phyloP scores from a whole-genome alignment of 768 basidiomycete genomes.

The Flagelloscypha sp. region DNA sequence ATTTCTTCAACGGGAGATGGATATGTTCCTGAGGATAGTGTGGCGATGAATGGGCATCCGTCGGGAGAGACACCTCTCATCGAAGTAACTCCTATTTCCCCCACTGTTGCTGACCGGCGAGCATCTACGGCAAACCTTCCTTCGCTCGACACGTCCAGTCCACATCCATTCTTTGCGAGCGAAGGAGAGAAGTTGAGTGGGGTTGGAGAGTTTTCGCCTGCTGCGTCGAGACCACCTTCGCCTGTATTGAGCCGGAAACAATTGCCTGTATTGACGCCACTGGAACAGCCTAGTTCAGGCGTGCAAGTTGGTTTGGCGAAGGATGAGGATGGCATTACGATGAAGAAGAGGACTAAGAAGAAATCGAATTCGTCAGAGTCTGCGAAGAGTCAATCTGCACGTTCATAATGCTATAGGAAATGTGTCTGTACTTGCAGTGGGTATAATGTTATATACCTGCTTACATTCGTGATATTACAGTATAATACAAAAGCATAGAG shows the following conservation, averaged over 20 bases:
- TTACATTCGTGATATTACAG: too few relatives aligned
- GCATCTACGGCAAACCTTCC: conserved; percentile 1
- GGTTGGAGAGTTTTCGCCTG: conserved; percentile 68
- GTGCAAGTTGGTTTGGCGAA: conserved; percentile 10
- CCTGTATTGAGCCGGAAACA: conserved; percentile 42
- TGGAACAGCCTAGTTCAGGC: conserved; percentile 13
- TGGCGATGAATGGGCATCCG: not conserved
- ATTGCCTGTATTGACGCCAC: conserved; percentile 17
- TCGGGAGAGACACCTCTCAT: not conserved
- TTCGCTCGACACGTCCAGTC: too few relatives aligned
- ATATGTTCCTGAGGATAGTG: not conserved
- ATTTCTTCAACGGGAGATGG: conserved; percentile 51
- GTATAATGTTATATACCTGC: too few relatives aligned
- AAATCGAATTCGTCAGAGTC: conserved; percentile 3
- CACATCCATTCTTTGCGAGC: conserved; percentile 44
- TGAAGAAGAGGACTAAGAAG: conserved; percentile 2
- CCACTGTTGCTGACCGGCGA: not conserved
- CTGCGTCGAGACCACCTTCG: conserved; percentile 56
- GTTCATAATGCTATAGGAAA: too few relatives aligned
- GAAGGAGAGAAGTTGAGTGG: conserved; percentile 52
- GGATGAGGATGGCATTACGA: conserved; percentile 4
- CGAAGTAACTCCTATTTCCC: conserved; percentile 2
- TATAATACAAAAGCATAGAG: too few relatives aligned
- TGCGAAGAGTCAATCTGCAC: too few relatives aligned
- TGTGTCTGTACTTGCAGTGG: too few relatives aligned